phyloP scores from a whole-genome alignment of 768 basidiomycete genomes.

The Chalciporus sphaerocephalus region DNA sequence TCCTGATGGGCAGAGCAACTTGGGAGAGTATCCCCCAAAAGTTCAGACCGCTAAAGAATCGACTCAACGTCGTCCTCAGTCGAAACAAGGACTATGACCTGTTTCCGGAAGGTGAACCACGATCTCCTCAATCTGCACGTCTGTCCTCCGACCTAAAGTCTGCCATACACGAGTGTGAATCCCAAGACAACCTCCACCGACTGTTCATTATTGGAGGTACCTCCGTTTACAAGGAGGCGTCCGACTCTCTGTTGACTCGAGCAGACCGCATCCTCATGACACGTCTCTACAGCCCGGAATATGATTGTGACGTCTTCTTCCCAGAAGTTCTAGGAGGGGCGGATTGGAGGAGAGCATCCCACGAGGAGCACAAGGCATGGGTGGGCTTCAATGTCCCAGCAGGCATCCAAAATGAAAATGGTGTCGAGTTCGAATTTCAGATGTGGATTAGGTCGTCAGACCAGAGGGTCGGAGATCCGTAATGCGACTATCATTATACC shows the following conservation, averaged over 20 bases:
- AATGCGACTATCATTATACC: constrained; percentile 2
- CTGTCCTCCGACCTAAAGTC: constrained; percentile 21
- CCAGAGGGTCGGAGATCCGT: background rate
- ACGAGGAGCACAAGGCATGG: constrained; percentile 70
- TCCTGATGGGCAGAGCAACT: constrained; percentile 94
- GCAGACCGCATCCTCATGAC: constrained; percentile 88
- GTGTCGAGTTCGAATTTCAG: constrained; percentile 84
- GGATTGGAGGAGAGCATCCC: constrained; percentile 57
- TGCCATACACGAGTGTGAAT: constrained; percentile 15
- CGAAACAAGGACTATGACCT: constrained; percentile 53
- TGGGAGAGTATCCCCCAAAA: constrained; percentile 94
- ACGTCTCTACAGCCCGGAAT: constrained; percentile 67
- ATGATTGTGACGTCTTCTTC: constrained; percentile 87
- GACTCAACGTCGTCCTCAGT: constrained; percentile 78
- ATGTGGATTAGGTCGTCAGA: constrained; percentile 73
- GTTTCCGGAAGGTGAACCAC: constrained; percentile 25
- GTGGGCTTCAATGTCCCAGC: constrained; percentile 71
- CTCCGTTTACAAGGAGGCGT: constrained; percentile 67
- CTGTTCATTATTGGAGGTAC: constrained; percentile 92
- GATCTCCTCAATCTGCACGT: constrained; percentile 26
- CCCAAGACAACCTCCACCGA: constrained; percentile 41
- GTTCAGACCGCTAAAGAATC: constrained; percentile 72
- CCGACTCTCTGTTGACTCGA: constrained; percentile 32
- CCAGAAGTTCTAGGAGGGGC: constrained; percentile 54
- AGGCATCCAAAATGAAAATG: constrained; percentile 79